Conservation (phyloP, 164 flowering plant species). For the Malania oleifera region DNA sequence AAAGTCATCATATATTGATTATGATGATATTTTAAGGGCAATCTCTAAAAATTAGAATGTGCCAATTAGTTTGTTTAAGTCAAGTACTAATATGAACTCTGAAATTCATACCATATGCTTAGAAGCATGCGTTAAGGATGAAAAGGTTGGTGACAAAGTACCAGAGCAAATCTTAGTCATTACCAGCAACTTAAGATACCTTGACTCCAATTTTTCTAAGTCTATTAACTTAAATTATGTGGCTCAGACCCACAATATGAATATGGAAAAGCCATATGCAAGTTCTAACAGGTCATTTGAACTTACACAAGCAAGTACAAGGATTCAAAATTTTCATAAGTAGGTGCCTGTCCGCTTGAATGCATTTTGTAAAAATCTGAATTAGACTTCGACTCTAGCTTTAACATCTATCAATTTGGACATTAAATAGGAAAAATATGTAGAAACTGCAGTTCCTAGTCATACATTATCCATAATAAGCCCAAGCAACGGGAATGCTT, state of each 20-base stretch:
- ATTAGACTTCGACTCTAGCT: conserved; percentile 16
- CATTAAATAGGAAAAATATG: conserved; percentile 17
- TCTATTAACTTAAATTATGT: conserved; percentile 18
- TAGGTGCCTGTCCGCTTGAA: conserved; percentile 13
- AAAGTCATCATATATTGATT: conserved; percentile 41
- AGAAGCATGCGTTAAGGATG: conserved; percentile 21
- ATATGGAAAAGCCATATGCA: conserved; percentile 21
- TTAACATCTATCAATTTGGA: conserved; percentile 18
- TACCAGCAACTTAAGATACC: conserved; percentile 15
- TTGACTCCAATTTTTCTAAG: conserved; percentile 20
- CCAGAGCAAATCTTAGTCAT: conserved; percentile 10
- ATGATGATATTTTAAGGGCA: conserved; percentile 42
- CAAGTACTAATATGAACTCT: conserved; percentile 17
- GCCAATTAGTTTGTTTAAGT: conserved; percentile 23
- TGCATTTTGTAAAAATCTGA: conserved; percentile 8
- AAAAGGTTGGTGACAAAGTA: conserved; percentile 21
- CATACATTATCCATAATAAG: conserved; percentile 12
- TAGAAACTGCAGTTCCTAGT: conserved; percentile 13
- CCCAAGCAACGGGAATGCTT: conserved; percentile 12
- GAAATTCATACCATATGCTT: conserved; percentile 10
- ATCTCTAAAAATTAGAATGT: conserved; percentile 55
- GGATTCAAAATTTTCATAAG: conserved; percentile 14
- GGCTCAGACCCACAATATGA: conserved; percentile 11
- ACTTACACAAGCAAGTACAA: conserved; percentile 20
- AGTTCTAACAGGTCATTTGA: conserved; percentile 48